Conservation (phyloP, 805 yeast genomes). For the Starmera pachycereana region DNA sequence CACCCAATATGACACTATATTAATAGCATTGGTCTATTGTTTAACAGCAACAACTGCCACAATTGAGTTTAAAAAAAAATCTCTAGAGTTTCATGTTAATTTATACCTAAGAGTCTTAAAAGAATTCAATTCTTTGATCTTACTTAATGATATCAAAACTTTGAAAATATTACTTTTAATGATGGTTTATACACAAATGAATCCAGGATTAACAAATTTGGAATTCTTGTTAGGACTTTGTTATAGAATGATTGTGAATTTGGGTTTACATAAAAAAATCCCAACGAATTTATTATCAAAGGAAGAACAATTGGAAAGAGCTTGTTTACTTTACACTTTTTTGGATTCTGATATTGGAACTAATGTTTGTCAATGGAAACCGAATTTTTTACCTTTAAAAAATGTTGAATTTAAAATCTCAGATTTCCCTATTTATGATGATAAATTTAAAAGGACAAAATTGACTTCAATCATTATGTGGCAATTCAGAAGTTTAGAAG, state of each 20-base stretch:
- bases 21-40: background rate
- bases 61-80: background rate
- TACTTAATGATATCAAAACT: too few relatives aligned
- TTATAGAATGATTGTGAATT: background rate
- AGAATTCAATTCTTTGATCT: background rate
- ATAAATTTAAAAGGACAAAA: background rate
- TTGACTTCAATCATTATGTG: background rate
- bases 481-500: background rate
- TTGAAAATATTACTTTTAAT: background rate
- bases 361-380: background rate
- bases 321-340: background rate
- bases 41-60: background rate
- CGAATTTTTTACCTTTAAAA: background rate
- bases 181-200: background rate
- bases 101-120: background rate
- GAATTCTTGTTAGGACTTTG: background rate
- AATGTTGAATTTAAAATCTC: background rate
- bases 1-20: background rate
- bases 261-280: background rate
- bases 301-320: background rate
- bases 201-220: background rate
- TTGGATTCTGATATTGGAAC: background rate
- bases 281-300: background rate
- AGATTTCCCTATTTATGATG: background rate
- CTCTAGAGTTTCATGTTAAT: background rate